Evolutionary conservation across 2,329 filamentous ascomycete species (phyloP).

Genomic region (Ophiocordyceps camponoti-rufipedis): DNA sequence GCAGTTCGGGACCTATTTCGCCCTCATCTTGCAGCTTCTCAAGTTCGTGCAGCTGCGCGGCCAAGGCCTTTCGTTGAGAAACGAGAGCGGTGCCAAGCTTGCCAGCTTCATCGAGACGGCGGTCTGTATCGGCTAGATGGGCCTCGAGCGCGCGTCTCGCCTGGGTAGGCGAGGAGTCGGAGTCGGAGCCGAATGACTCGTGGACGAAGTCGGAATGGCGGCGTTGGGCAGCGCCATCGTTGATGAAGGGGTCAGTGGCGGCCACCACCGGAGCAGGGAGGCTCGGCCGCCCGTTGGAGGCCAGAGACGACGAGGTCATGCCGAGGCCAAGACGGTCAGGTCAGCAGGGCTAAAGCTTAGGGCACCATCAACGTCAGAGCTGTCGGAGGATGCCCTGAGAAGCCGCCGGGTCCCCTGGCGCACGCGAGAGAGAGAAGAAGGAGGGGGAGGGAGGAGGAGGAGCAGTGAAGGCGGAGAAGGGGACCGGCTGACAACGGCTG

Average conservation of each 20-base stretch:
- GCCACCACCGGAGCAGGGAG: conserved; percentile 18
- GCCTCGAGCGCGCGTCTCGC: conserved; percentile 79
- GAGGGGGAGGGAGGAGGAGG: not conserved
- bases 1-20: conserved; percentile 68
- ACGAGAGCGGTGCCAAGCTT: conserved; percentile 76
- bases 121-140: conserved; percentile 82
- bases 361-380: not conserved
- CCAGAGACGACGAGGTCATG: conserved; percentile 24
- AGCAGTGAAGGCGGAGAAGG: not conserved
- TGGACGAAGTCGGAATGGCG: conserved; percentile 73
- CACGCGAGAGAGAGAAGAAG: not conserved
- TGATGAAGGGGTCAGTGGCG: conserved; percentile 39
- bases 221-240: conserved; percentile 32
- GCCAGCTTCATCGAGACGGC: conserved; percentile 78
- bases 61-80: conserved; percentile 68
- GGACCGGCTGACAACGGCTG: not conserved
- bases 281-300: conserved; percentile 20
- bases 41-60: conserved; percentile 67
- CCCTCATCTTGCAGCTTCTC: conserved; percentile 58
- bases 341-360: not conserved
- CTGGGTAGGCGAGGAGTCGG: conserved; percentile 64
- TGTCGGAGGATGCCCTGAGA: not conserved
- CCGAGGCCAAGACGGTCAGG: conserved; percentile 1
- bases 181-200: conserved; percentile 59
- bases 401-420: too few species aligned